Evolutionary conservation across 2,329 filamentous ascomycete species (phyloP), one percentile per base, ranked within the genome.

Genomic region (Epichloe sylvatica): DNA sequence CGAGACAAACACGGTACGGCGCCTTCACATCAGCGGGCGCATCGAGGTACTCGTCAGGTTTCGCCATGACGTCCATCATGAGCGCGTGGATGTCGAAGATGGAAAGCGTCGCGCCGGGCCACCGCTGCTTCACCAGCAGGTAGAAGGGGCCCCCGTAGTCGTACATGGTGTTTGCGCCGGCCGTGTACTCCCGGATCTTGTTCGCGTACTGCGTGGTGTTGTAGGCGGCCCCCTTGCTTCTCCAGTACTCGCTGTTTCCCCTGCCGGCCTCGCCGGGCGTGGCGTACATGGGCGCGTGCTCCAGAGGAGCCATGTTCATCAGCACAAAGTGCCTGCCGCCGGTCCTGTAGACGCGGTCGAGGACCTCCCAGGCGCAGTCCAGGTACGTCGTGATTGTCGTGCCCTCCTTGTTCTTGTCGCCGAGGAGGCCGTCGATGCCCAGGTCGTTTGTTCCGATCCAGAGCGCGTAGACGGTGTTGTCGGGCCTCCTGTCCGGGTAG

Each of bases 391-490:
- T 68, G 5, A 89, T 72, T 2, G 76, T 81, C 23, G 78, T 80
- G 12, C 74, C 76, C 0, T 67, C 57, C 4, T 73, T 64, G 60
- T 87, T 81, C 23, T 70, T 72, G 59, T 87, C 82, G 4, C 74
- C 78, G 34, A 90, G 62, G 59, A 89, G 83, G 8, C 75, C 82
- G 47, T 72, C 65, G 50, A 70, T 72, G 21, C 85, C 84, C 9
- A 91, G 69, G 59, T 92, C 86, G 60, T 91, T 91, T 23, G 84
- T 89, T 3, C 86, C 86, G 57, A 90, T 88, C 83, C 83, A 90
- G 46, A 90, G 75, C 1, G 79, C 74, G 59, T 88, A 90, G 2
- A 86, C 79, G 0, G 84, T 86, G 54, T 81, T 79, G 33, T 76
- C 65, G 2, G 73, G 57, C 2, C 69, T 71, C 43, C 72, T 64